Base-by-base conservation (phyloP, 345 rosid species). In the Murraya paniculata region DNA sequence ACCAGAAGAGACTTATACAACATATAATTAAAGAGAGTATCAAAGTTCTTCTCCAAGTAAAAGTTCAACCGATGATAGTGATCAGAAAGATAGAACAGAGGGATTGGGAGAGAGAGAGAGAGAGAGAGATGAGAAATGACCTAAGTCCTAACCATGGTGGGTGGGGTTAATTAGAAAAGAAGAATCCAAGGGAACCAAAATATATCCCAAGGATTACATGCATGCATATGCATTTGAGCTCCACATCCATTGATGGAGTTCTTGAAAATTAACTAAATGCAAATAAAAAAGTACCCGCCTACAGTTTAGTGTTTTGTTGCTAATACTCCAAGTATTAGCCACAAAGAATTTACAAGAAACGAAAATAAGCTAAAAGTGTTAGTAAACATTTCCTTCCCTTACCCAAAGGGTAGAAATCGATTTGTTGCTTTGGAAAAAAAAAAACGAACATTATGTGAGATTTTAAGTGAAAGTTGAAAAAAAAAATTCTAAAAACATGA, bases 101-200 rank as follows among this genome's bases (percentile, higher is more conserved):
- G 50, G 30, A 68, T 41, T 41, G 77, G 62, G 67, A 55, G 59
- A 68, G 35, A 19, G 76, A 81, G 73, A 22, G 78, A 73, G 79
- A 78, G 65, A 72, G 38, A 77, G 77, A 79, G 77, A 69, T 28
- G 80, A 82, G 66, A 33, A 79, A 78, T 65, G 84, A 86, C 91
- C 94, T 84, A 86, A 79, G 94, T 88, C 95, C 94, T 92, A 94
- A 94, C 98, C 98, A 92, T 94, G 97, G 98, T 88, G 81, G 86
- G 61, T 36, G 22, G 72, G 66, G 60, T 39, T 64, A 83, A 82
- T 74, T 45, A 85, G 87, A 80, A 82, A 77, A 84, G 88, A 86
- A 86, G 87, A 90, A 90, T 89, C 92, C 86, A 80, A 82, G 90
- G 94, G 91, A 91, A 89, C 84, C 93, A 82, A 94, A 92, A 94